Base-by-base conservation (phyloP, 108 stramenopile species). In the Fragilariopsis cylindrus region DNA sequence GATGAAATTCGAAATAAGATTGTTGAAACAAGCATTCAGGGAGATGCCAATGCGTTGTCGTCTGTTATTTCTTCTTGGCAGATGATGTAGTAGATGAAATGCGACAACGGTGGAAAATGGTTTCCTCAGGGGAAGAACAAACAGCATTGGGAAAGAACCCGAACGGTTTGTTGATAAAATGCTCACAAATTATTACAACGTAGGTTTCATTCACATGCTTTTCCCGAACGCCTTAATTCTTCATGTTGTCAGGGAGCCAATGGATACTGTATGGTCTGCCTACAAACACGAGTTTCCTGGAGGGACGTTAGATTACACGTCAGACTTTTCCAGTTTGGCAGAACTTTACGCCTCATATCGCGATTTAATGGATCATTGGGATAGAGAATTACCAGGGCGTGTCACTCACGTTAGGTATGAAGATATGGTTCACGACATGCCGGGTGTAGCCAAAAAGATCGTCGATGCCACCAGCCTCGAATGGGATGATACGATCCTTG, bases 171-270 rank as follows among this genome's bases (percentile, higher is more conserved):
- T 87, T 52, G 95, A 96, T 60, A 96, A 96, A 58, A 96, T 96
- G 95, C 79, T 96, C 43, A 92, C 88, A 54, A 96, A 96, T 72
- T 84, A 84, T 50, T 79, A 79, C 75, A 84, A 94, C 71, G 80
- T 96, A 41, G 93, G 93, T 5, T 96, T 96, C 77, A 92, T 96
- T 53, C 95, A 96, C 69, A 74, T 96, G 73, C 78, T 96, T 15
- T 96, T 90, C 69, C 95, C 95, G 39, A 81, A 94, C 58, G 95
- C 95, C 16, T 78, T 91, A 30, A 94, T 96, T 65, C 66, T 96
- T 30, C 93, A 94, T 70, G 89, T 93, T 0, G 81, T 79, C 13
- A 69, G 95, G 57, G 88, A 96, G 52, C 93, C 95, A 0, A 92
- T 94, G 92, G 95, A 96, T 71, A 83, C 84, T 0, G 68, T 94